phyloP scores from a whole-genome alignment of 176 grass and related monocot species.

The Cocos nucifera region DNA sequence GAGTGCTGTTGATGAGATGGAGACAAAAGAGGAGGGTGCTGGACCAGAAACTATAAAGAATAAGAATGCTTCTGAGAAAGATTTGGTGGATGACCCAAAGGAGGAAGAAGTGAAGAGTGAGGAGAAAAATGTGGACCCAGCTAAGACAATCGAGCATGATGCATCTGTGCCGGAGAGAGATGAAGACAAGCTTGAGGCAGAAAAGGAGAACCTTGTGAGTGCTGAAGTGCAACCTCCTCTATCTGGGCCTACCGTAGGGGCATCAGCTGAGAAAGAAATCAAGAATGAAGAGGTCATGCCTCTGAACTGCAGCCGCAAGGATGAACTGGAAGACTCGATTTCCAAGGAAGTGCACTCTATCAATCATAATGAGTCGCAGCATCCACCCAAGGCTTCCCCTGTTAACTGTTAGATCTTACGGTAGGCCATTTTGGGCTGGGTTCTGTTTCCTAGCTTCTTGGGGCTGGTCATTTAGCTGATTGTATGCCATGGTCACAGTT shows the following conservation, averaged over 20 bases:
- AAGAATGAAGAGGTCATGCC: conserved; percentile 17
- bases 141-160: not conserved
- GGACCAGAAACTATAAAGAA: not conserved
- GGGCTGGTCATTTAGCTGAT: no score
- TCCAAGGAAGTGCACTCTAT: not conserved
- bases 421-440: no score
- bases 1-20: conserved; percentile 23
- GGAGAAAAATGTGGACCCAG: conserved; percentile 20
- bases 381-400: conserved; percentile 9
- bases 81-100: not conserved
- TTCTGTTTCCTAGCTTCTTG: no score
- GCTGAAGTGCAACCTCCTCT: no score
- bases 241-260: not conserved
- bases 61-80: not conserved
- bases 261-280: conserved; percentile 10
- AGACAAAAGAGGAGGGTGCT: not conserved
- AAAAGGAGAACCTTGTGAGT: no score
- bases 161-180: conserved; percentile 5
- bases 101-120: conserved; percentile 19
- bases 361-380: conserved; percentile 6
- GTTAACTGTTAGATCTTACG: conserved; percentile 1
- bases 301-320: conserved; percentile 6
- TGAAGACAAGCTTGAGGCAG: no score
- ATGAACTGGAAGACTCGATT: conserved; percentile 4
- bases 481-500: no score